Base-by-base conservation (phyloP, 768 basidiomycete genomes). In the Coprinopsis strossmayeri region DNA sequence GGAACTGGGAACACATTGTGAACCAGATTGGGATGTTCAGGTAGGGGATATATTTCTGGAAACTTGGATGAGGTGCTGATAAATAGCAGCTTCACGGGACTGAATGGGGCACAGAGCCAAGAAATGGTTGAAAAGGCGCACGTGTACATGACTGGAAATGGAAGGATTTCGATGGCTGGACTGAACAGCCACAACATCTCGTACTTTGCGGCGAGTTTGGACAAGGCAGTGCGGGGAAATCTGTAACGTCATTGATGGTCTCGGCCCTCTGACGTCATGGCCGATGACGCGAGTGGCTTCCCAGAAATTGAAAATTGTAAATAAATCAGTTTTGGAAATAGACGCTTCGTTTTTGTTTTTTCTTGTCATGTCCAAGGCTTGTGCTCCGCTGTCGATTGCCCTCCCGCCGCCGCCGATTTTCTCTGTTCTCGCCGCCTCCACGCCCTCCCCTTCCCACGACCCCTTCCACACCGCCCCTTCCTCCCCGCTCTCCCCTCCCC, bases 1-100 rank as follows among this genome's bases (percentile, higher is more conserved):
- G 93, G 4, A 82, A 81, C 60, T 99, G 96, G 96, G 80, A 84
- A n/a, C 95, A 98, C 67, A 95, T 99, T 59, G 71, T 86, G 57
- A 79, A 81, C 45, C 96, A 98, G 74, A 98, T 98, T 66, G 95
- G 94, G 49, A 96, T 95, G 94, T 96, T 94, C 76, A 91, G 88
- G 82, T 91, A 45, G 53, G 58, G 45, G 63, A 52, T 73, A 43
- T 28, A n/a, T n/a, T 34, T 12, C n/a, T n/a, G 15, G 24, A 41
- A 13, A 18, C 7, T 13, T 40, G 28, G 59, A n/a, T 25, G 38
- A 2, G 21, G 26, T 47, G 48, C 23, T 42, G 40, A 25, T 27
- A 28, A 15, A 18, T 12, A 10, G 34, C 63, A 91, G 90, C 65
- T 94, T 87, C 69, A 94, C 91, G 25, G 93, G 92, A 18, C 72